Evolutionary conservation across 2,329 filamentous ascomycete species (phyloP), one percentile per base, ranked within the genome.

Genomic region (Diaporthe aspalathi): DNA sequence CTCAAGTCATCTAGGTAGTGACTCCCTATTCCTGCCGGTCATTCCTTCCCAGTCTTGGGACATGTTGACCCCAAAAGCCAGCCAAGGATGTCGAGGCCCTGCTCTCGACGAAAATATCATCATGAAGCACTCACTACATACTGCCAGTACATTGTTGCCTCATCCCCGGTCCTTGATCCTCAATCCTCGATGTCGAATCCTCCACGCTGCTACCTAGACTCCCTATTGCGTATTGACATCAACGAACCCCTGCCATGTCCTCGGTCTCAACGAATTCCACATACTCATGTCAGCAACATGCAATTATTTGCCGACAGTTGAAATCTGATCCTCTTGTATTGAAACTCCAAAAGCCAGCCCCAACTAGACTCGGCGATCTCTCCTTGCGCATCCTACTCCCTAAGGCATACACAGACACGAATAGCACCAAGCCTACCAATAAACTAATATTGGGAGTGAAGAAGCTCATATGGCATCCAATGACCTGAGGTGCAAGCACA

Each of bases 201-300:
- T 65, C n/a, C 6, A 20, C n/a, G 27, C 45, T 50, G 60, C 45
- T 50, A 65, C 60, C 60, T 50, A 50, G 45, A 65, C 27, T 14
- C 50, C 60, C 60, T 65, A n/a, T 32, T 29, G 27, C 47, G 4
- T 14, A 29, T 65, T 47, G 45, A 38, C 24, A 38, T 24, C 45
- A 2, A 2, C 45, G 11, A 22, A 12, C 5, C 20, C 35, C n/a
- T 50, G 14, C 2, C n/a, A 5, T 2, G 8, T 12, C n/a, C n/a
- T 35, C 16, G 8, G 1, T 9, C 3, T 35, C 1, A 12, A 49
- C 12, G 1, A 24, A 22, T 27, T 20, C 14, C 12, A 3, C 17
- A 11, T 32, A 32, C 20, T 24, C 9, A 12, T n/a, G 27, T 49
- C 14, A 49, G 29, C 27, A 63, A 43, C 60, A 35, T 29, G 12